Evolutionary conservation across 2,329 filamentous ascomycete species (phyloP).

Genomic region (Alternaria angustiovoidea): DNA sequence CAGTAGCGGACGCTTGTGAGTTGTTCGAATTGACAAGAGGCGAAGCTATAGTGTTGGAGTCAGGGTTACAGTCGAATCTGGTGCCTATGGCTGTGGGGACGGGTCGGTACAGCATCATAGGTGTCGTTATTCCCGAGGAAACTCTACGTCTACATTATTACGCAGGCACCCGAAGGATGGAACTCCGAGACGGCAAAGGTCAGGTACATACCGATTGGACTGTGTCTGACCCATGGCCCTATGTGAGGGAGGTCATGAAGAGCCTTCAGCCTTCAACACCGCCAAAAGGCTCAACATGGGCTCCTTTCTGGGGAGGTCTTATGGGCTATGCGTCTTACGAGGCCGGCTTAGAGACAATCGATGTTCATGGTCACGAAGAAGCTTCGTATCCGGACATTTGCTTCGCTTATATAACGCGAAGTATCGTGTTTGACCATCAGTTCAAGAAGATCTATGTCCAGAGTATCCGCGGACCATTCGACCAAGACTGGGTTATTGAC

Average conservation of each 20-base stretch:
- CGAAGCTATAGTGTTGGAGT: conserved; percentile 59
- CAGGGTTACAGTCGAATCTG: conserved; percentile 52
- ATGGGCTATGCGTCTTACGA: conserved; percentile 89
- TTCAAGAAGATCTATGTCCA: conserved; percentile 71
- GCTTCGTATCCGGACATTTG: conserved; percentile 69
- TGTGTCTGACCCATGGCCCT: conserved; percentile 49
- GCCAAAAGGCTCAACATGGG: conserved; percentile 41
- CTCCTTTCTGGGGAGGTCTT: conserved; percentile 81
- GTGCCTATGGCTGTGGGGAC: conserved; percentile 56
- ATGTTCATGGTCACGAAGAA: conserved; percentile 56
- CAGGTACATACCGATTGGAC: conserved; percentile 37
- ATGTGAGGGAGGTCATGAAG: conserved; percentile 51
- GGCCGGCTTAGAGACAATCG: conserved; percentile 72
- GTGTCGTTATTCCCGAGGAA: conserved; percentile 65
- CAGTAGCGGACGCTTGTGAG: conserved; percentile 50
- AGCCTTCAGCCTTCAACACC: conserved; percentile 39
- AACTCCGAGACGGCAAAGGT: conserved; percentile 41
- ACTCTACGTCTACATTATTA: conserved; percentile 54
- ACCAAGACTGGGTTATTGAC: conserved; percentile 58
- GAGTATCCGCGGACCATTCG: conserved; percentile 60
- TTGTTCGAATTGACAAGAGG: conserved; percentile 41
- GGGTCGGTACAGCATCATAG: conserved; percentile 78
- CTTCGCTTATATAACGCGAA: conserved; percentile 78
- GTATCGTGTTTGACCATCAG: conserved; percentile 78
- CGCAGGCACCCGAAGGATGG: conserved; percentile 32